Percentiles rank a stretch among this genome's conserved stretches.
phyloP scores from a whole-genome alignment of 441 rosid species.

The Jatropha multifida region DNA sequence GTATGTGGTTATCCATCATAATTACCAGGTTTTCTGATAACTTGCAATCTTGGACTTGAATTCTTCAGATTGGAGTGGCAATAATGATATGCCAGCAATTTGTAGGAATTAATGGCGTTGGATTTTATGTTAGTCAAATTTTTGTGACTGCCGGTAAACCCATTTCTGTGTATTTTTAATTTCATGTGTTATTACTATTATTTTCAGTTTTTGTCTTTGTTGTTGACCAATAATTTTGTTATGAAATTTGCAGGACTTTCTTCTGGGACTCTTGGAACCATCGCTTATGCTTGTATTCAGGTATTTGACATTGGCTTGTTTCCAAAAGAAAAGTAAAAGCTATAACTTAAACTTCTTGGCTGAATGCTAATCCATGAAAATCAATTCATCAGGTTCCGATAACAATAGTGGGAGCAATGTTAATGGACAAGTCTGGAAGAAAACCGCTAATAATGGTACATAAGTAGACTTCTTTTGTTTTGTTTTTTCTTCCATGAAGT shows the following conservation, averaged over 20 bases:
- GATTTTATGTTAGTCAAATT: slow-evolving; percentile 84
- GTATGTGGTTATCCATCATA: not conserved
- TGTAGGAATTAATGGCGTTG: slow-evolving; percentile 76
- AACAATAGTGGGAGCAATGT: slow-evolving; percentile 67
- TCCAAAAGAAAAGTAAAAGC: not conserved
- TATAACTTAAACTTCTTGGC: not conserved
- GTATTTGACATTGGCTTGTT: slow-evolving; percentile 24
- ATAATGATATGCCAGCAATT: slow-evolving; percentile 87
- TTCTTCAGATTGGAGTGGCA: slow-evolving; percentile 72
- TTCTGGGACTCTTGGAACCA: slow-evolving; percentile 72
- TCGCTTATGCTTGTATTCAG: slow-evolving; percentile 83
- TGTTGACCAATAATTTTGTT: not conserved
- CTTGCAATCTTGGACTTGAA: slow-evolving; percentile 17
- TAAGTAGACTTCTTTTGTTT: not conserved
- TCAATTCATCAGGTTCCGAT: slow-evolving; percentile 62
- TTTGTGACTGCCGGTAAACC: slow-evolving; percentile 76
- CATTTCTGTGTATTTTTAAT: not conserved
- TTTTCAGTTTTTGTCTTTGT: not conserved
- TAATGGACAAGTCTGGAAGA: slow-evolving; percentile 84
- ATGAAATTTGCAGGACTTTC: slow-evolving; percentile 56
- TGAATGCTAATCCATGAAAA: slow-evolving; percentile 12
- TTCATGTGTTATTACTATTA: not conserved
- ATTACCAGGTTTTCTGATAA: not conserved
- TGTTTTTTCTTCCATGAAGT: no score
- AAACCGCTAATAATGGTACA: slow-evolving; percentile 82